Base-by-base conservation (phyloP, 2,329 filamentous ascomycete genomes). In the Aspergillus latus region DNA sequence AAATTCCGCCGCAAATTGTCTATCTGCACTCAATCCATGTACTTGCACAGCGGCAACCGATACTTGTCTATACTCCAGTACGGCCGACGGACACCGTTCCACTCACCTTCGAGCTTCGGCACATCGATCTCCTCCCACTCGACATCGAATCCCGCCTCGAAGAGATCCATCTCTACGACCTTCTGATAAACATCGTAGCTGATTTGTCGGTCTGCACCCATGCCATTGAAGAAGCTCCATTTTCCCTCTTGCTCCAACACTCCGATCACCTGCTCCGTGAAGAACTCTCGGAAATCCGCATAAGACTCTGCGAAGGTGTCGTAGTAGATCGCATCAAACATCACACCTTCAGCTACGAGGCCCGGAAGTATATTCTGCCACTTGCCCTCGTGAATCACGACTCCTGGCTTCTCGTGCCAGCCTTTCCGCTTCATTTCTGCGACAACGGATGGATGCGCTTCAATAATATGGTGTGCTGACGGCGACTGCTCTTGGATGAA, bases 291-390 rank as follows among this genome's bases (percentile, higher is more conserved):
- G 29, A 97, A 84, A 71, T 93, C 89, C 2, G 81, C 80, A 74
- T 97, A 99, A 61, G 94, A 90, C 76, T 99, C 94, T 5, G 92
- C 94, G 72, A 97, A 97, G 0, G 94, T 99, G 70, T 99, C 94
- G 68, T 97, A 97, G 78, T 97, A 99, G 64, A 99, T 90, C 29
- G 88, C 90, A 69, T 96, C 90, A 68, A 93, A 92, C 10, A 85
- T 77, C 66, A 88, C 82, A 8, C 88, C 88, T 40, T 84, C 76
- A 57, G 84, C 83, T 1, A 93, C 76, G 6, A 96, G 78, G 49
- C 78, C 77, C 0, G 87, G 88, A 13, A 92, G 78, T 0, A 94
- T 76, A 57, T 94, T 89, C 73, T 96, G 92, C 92, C 92, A 96
- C 62, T 80, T 81, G 2, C 91, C 89, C 37, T 82, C 78, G 69